Evolutionary conservation across 2,329 filamentous ascomycete species (phyloP).

Genomic region (Teratosphaeria zuluensis): DNA sequence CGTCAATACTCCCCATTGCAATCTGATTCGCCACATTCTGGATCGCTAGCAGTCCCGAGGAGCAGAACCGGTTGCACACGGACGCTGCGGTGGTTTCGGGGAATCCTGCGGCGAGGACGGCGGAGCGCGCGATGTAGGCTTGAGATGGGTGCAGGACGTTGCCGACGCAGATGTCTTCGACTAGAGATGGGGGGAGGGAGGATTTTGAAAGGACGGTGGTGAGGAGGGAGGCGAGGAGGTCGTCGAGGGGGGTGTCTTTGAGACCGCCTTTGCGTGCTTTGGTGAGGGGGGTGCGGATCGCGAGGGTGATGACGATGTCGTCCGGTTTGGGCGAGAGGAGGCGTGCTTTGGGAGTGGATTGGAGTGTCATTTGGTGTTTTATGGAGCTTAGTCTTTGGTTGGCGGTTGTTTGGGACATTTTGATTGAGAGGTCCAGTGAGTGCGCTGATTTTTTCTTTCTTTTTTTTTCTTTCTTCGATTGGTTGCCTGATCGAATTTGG

Average conservation of each 20-base stretch:
- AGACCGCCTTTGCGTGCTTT: slow-evolving; percentile 86
- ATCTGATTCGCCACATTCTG: slow-evolving; percentile 68
- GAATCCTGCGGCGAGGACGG: slow-evolving; percentile 79
- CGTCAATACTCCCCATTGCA: slow-evolving; percentile 58
- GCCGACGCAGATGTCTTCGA: slow-evolving; percentile 70
- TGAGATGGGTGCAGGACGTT: slow-evolving; percentile 78
- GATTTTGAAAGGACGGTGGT: slow-evolving; percentile 42
- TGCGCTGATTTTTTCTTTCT: too few species aligned
- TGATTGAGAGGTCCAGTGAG: neutral
- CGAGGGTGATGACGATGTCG: slow-evolving; percentile 90
- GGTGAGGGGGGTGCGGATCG: slow-evolving; percentile 74
- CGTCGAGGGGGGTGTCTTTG: slow-evolving; percentile 87
- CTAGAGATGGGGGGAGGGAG: slow-evolving; percentile 19
- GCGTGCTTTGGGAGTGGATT: neutral
- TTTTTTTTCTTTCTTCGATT: too few species aligned
- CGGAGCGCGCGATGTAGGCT: slow-evolving; percentile 78
- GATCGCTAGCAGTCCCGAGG: slow-evolving; percentile 64
- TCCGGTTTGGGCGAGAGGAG: slow-evolving; percentile 56
- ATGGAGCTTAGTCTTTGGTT: neutral
- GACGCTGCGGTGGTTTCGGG: slow-evolving; percentile 75
- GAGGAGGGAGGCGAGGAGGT: slow-evolving; percentile 69
- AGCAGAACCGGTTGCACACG: slow-evolving; percentile 83
- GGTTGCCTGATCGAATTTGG: too few species aligned
- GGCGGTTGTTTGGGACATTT: neutral
- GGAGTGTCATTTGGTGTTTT: neutral